These are phyloP conservation scores for Myxozyma udenii DNA, from an alignment of 805 yeast genomes.

Conservation along the genomic window DNA sequence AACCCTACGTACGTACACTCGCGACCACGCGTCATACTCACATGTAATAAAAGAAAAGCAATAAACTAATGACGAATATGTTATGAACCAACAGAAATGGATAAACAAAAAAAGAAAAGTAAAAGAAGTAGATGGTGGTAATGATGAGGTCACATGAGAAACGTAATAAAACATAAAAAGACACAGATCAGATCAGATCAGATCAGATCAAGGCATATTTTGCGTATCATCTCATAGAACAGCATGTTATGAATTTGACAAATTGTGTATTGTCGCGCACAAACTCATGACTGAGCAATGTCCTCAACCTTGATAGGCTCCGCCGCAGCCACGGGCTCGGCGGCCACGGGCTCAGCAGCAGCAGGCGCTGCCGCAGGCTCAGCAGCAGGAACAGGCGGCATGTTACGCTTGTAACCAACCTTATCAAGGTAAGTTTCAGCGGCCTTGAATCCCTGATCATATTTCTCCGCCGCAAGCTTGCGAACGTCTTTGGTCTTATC, in stretches of 20 bases:
- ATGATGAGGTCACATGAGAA: no score
- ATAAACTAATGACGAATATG: background rate
- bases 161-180: no score
- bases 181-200: no score
- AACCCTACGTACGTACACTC: no score
- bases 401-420: conserved; percentile 28
- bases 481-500: conserved; percentile 28
- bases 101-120: background rate
- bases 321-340: no score
- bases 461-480: conserved; percentile 8
- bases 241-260: no score
- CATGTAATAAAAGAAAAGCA: background rate
- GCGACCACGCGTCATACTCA: no score
- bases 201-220: no score
- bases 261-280: no score
- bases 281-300: no score
- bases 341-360: background rate
- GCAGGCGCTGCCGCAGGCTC: conserved; percentile 6
- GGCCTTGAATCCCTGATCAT: conserved; percentile 9
- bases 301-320: no score
- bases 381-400: conserved; percentile 22
- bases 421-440: conserved; percentile 18
- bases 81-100: background rate
- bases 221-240: no score
- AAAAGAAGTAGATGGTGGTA: background rate